Evolutionary conservation across 2,329 filamentous ascomycete genomes (phyloP).

Genomic region (Emergomyces orientalis): DNA sequence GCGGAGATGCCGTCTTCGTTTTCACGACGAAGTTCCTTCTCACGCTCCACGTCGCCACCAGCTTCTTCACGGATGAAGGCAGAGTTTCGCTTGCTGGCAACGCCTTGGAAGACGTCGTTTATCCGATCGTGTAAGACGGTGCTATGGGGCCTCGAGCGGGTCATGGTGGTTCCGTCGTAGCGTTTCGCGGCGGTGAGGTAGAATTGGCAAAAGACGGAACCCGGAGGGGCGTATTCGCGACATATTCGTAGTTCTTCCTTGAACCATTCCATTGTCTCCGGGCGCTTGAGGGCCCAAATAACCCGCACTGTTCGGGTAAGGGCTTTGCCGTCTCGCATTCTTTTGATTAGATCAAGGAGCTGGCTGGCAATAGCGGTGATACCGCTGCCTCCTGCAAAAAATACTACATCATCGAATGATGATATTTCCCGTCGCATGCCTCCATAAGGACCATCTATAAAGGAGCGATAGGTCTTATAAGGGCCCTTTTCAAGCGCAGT

Average conservation of each 20-base stretch:
- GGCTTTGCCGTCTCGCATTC: conserved; percentile 89
- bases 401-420: conserved; percentile 84
- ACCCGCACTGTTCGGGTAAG: conserved; percentile 85
- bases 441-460: conserved; percentile 88
- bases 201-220: conserved; percentile 87
- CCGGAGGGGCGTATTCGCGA: conserved; percentile 76
- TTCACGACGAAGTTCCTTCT: conserved; percentile 69
- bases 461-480: conserved; percentile 84
- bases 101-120: conserved; percentile 76
- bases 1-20: conserved; percentile 78
- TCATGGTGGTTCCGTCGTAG: conserved; percentile 34
- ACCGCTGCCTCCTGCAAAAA: conserved; percentile 88
- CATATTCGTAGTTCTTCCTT: conserved; percentile 89
- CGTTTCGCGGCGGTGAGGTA: conserved; percentile 76
- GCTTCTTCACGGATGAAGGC: conserved; percentile 74
- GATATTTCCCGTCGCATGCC: conserved; percentile 85
- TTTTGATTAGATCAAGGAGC: conserved; percentile 85
- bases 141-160: conserved; percentile 52
- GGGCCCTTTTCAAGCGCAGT: conserved; percentile 77
- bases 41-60: conserved; percentile 59
- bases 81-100: conserved; percentile 79
- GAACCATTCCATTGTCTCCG: conserved; percentile 97
- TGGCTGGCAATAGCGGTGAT: conserved; percentile 92
- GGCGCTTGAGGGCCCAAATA: conserved; percentile 84
- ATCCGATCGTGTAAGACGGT: conserved; percentile 75